Conservation (phyloP, 1,284 basidiomycete species). For the Cutaneotrichosporon dermatis region DNA sequence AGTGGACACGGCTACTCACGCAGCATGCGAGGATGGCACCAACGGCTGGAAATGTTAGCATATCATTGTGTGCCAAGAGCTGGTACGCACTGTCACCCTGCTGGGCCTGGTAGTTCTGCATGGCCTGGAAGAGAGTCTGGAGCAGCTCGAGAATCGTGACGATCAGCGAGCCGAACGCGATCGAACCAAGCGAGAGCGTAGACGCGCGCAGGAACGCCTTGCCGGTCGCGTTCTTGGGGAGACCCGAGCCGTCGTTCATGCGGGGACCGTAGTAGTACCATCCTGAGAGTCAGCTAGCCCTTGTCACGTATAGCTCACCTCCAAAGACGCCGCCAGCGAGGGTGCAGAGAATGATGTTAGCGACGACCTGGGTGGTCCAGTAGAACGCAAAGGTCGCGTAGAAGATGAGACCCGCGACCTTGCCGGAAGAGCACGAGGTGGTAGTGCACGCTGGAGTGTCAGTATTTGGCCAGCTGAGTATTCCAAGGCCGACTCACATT, state of each 20-base stretch:
- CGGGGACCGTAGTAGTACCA: constrained; percentile 49
- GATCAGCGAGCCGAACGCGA: constrained; percentile 83
- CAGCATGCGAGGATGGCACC: constrained; percentile 67
- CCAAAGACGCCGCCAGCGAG: constrained; percentile 69
- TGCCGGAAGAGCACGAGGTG: constrained; percentile 55
- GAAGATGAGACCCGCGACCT: constrained; percentile 66
- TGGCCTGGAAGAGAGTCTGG: constrained; percentile 61
- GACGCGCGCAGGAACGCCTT: constrained; percentile 73
- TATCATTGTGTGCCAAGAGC: background rate
- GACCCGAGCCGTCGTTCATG: constrained; percentile 26
- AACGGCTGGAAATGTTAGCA: constrained; percentile 53
- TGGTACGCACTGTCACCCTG: constrained; percentile 66
- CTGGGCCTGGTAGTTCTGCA: constrained; percentile 63
- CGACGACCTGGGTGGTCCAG: constrained; percentile 70
- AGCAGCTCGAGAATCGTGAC: constrained; percentile 79
- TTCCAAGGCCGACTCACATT: constrained; percentile 58
- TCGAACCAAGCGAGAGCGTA: constrained; percentile 78
- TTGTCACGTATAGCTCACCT: constrained; percentile 42
- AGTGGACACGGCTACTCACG: no score
- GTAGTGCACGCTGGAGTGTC: constrained; percentile 39
- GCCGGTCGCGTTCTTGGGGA: constrained; percentile 66
- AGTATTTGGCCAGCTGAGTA: no score
- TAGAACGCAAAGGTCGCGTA: constrained; percentile 76
- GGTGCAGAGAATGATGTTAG: constrained; percentile 72
- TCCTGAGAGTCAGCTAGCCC: constrained; percentile 15